Percentiles rank a stretch among this genome's conserved stretches.
phyloP scores from a whole-genome alignment of 768 basidiomycete species.

The Rhodosporidiobolus sp. region DNA sequence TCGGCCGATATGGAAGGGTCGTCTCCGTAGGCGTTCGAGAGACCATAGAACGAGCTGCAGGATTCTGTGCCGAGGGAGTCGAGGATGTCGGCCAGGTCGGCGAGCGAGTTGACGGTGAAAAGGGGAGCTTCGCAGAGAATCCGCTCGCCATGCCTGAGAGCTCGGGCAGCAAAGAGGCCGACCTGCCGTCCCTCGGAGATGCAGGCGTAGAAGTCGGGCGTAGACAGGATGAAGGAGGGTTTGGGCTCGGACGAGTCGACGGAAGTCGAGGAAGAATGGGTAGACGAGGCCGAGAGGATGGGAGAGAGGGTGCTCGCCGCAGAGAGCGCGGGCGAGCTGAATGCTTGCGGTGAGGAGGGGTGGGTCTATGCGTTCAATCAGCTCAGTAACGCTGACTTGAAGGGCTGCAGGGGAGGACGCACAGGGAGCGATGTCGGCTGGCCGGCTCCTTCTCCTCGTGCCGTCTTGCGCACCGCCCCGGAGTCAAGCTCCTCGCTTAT shows the following conservation, averaged over 20 bases:
- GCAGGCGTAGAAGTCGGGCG: neutral
- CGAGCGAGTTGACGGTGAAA: neutral
- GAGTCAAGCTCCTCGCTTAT: no score
- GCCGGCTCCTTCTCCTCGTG: no score
- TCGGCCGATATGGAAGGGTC: neutral
- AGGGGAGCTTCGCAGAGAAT: neutral
- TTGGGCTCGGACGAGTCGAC: no score
- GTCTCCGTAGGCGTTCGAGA: constrained; percentile 1
- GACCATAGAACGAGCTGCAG: neutral
- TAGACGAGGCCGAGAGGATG: neutral
- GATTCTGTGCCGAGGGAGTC: neutral
- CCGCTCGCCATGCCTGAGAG: neutral
- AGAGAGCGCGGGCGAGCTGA: no score
- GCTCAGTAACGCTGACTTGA: no score
- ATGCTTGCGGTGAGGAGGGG: neutral
- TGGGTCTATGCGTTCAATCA: no score
- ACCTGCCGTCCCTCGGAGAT: neutral
- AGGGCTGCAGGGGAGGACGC: neutral
- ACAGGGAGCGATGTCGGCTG: no score
- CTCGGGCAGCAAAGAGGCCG: neutral
- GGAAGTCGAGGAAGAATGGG: neutral
- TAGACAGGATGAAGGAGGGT: neutral
- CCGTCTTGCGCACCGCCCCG: no score
- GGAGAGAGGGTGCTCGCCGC: neutral
- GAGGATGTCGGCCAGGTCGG: neutral